phyloP scores from a whole-genome alignment of 192 early-diverging fungal species.

The Phlyctochytrium bullatum region DNA sequence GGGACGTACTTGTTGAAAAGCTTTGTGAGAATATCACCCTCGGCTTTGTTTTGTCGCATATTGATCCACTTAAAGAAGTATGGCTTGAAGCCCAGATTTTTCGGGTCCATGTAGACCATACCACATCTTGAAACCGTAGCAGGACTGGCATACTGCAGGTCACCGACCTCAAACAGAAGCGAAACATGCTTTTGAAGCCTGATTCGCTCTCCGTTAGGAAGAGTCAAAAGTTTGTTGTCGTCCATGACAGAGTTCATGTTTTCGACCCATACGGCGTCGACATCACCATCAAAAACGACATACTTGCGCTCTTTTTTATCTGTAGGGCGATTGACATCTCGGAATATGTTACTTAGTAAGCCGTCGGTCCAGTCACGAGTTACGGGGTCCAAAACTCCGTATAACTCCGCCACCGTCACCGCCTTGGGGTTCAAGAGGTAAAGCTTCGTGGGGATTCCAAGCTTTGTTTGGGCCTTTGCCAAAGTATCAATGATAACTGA shows the following conservation, averaged over 20 bases:
- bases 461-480: constrained; percentile 58
- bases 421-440: constrained; percentile 62
- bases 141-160: constrained; percentile 60
- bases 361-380: constrained; percentile 66
- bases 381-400: constrained; percentile 55
- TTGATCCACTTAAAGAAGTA: constrained; percentile 55
- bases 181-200: constrained; percentile 57
- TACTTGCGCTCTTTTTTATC: constrained; percentile 63
- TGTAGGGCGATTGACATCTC: constrained; percentile 59
- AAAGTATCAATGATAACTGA: constrained; percentile 59
- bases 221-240: constrained; percentile 57
- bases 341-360: constrained; percentile 58
- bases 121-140: constrained; percentile 62
- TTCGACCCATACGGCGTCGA: constrained; percentile 62
- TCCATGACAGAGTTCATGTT: constrained; percentile 71
- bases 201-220: constrained; percentile 62
- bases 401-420: constrained; percentile 58
- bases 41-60: constrained; percentile 44
- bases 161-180: constrained; percentile 60
- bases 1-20: constrained; percentile 53
- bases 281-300: constrained; percentile 64
- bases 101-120: constrained; percentile 62
- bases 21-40: constrained; percentile 43
- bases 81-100: constrained; percentile 57
- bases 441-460: constrained; percentile 56